phyloP scores from a whole-genome alignment of 306 rosid species.

The Fragaria nilgerrensis region DNA sequence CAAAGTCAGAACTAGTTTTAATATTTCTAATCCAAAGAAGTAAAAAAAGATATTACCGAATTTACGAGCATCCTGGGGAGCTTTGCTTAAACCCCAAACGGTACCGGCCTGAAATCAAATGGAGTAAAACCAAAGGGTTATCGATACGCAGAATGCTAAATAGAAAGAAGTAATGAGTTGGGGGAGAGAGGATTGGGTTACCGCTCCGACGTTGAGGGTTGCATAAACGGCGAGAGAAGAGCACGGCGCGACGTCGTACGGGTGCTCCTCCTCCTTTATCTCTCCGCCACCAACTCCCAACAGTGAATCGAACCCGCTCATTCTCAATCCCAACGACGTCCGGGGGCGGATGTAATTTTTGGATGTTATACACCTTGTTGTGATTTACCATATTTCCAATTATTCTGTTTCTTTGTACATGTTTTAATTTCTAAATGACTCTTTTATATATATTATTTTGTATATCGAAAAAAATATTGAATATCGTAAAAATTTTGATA shows the following conservation, averaged over 20 bases:
- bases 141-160: too few species aligned
- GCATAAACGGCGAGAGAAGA: constrained; percentile 63
- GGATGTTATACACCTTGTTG: too few species aligned
- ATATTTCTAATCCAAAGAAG: not conserved
- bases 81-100: constrained; percentile 77
- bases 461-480: too few species aligned
- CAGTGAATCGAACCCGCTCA: not conserved
- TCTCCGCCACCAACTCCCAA: not conserved
- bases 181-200: constrained; percentile 11
- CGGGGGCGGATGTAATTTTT: too few species aligned
- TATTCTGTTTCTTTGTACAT: too few species aligned
- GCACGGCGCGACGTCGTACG: constrained; percentile 52
- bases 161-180: not conserved
- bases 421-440: too few species aligned
- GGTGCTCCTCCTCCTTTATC: constrained; percentile 66
- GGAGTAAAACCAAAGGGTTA: not conserved
- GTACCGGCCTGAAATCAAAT: constrained; percentile 73
- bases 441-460: too few species aligned
- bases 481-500: too few species aligned
- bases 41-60: constrained; percentile 36
- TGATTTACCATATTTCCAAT: too few species aligned
- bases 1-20: not conserved
- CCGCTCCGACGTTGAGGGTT: constrained; percentile 65
- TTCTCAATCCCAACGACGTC: too few species aligned
- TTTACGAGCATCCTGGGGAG: constrained; percentile 70